Base-by-base conservation (phyloP, 2,329 filamentous ascomycete genomes). In the Fusarium compactum region DNA sequence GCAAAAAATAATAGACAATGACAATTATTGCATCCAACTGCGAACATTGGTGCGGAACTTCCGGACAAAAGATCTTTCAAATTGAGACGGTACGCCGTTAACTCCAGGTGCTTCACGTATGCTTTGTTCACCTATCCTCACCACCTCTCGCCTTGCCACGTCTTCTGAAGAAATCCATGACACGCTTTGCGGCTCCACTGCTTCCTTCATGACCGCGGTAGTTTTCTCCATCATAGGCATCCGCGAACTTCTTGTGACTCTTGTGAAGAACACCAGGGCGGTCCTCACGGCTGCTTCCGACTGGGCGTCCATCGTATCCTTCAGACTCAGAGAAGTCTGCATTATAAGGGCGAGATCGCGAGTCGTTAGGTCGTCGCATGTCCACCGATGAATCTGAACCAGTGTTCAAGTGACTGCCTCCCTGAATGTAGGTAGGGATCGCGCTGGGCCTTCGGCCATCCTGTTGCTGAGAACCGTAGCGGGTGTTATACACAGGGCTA, bases 121-220 rank as follows among this genome's bases (percentile, higher is more conserved):
- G 57, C 53, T 61, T 67, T 63, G 60, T 60, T 77, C 70, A 88
- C 82, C 85, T 85, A 74, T 85, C 81, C 65, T 89, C 87, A 40
- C 86, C 86, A 59, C 86, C 88, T 76, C 92, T 86, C 73, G 91
- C 93, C 82, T 91, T 94, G 59, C 92, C 93, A 78, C 95, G 89
- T 79, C 95, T 88, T 74, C 96, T 88, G 85, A 99, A 99, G 81
- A 98, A 97, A 82, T 99, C 95, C 95, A 99, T 98, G 41, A 99
- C 96, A 78, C 94, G 90, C 79, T 95, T 91, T 16, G 95, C 94
- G 5, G 94, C 92, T 60, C 93, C 93, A 70, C 91, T 95, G 79
- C 92, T 97, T 46, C 95, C 95, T 32, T 90, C 90, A 76, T 94
- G 90, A 55, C 90, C 88, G 56, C 85, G 85, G 38, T 83, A 85